Percentiles rank a stretch among this genome's conserved stretches.
phyloP scores from a whole-genome alignment of 2,329 filamentous ascomycete species.

The Colletotrichum sp. region DNA sequence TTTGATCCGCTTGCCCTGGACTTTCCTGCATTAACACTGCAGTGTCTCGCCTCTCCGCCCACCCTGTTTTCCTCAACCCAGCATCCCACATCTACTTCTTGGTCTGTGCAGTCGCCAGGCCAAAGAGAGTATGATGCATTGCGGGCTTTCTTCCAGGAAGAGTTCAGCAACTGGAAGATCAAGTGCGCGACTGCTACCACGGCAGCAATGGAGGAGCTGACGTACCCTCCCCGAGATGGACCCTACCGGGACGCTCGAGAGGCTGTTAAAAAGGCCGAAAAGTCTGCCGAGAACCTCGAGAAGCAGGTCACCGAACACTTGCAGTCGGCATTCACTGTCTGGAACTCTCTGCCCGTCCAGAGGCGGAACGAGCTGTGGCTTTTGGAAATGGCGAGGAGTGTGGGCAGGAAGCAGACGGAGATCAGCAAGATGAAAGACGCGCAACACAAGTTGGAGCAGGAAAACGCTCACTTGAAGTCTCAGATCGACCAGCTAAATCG shows the following conservation, averaged over 20 bases:
- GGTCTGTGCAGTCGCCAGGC: slow-evolving; percentile 79
- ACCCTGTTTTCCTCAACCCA: slow-evolving; percentile 84
- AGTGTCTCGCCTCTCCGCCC: slow-evolving; percentile 79
- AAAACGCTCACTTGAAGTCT: slow-evolving; percentile 59
- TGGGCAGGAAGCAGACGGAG: slow-evolving; percentile 63
- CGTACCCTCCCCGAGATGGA: slow-evolving; percentile 48
- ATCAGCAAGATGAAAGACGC: slow-evolving; percentile 55
- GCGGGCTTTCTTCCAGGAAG: slow-evolving; percentile 67
- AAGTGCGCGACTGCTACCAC: slow-evolving; percentile 56
- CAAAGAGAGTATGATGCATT: slow-evolving; percentile 77
- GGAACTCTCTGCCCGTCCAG: slow-evolving; percentile 67
- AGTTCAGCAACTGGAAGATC: slow-evolving; percentile 70
- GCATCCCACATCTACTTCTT: slow-evolving; percentile 78
- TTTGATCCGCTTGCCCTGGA: slow-evolving; percentile 87
- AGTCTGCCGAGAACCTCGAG: slow-evolving; percentile 64
- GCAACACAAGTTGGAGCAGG: slow-evolving; percentile 59
- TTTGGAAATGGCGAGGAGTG: slow-evolving; percentile 64
- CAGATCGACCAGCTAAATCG: slow-evolving; percentile 66
- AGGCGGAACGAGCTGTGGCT: slow-evolving; percentile 66
- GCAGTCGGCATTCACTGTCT: slow-evolving; percentile 77
- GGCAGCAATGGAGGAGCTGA: slow-evolving; percentile 54
- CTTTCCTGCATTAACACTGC: slow-evolving; percentile 84
- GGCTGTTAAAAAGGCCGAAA: slow-evolving; percentile 52
- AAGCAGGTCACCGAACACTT: slow-evolving; percentile 77
- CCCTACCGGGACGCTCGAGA: slow-evolving; percentile 49